Evolutionary conservation across 352 stramenopile genomes (phyloP), one percentile per base, ranked within the genome.

Genomic region (Phytophthora tentaculata): DNA sequence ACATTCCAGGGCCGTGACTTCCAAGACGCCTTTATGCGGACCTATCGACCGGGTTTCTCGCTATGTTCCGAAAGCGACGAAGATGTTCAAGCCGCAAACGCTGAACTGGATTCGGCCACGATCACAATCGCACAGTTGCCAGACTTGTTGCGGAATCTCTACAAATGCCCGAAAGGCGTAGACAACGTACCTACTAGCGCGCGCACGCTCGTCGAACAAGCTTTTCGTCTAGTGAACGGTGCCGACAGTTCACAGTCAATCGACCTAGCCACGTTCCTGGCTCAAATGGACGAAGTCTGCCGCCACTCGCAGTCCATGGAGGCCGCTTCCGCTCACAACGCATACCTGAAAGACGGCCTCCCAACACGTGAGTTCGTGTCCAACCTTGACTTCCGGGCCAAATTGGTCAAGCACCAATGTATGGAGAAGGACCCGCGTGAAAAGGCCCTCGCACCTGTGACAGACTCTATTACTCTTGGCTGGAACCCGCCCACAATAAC

Each of bases 11-110:
- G 54, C 7, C 50, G 23, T 19, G 83, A 92, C 49, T 88, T 88
- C 67, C 76, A 89, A 55, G 39, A 74, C 35, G 81, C 83, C 48
- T 92, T 90, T 70, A 82, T 90, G 76, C 68, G 86, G 54, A 75
- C 78, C 0, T 79, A 66, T 29, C 59, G 71, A 23, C 75, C 76
- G 8, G 81, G 79, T 24, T 91, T 90, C 65, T 69, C 72, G 12
- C 53, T 89, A 14, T 76, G 77, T 55, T 89, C 79, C 5, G 83
- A 91, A 57, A 76, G 74, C 56, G 79, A 90, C 9, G 78, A 90
- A n/a, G 76, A 89, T 24, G 74, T 62, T 32, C 59, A 68, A 32
- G 67, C 60, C 3, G 79, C 80, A 0, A 71, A 73, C 9, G 64
- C 47, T 17, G 45, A 59, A 29, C 63, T 88, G 2, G 20, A 61